Evolutionary conservation across 306 rosid species (phyloP).

Genomic region (Fragaria ananassa): DNA sequence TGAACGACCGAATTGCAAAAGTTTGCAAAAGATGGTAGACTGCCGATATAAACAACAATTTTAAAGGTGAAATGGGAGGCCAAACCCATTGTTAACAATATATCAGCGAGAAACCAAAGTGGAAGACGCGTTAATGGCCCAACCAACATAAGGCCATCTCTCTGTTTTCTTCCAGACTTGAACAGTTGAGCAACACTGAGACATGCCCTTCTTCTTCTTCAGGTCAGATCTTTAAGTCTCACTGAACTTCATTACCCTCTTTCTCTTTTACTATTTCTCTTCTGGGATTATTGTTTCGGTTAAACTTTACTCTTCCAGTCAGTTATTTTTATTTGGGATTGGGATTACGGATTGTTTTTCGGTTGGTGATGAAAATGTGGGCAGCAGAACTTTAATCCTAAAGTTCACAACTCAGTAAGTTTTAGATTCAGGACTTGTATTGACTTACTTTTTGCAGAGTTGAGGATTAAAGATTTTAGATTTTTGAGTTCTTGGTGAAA

Average conservation of each 20-base stretch:
- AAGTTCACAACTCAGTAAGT: background rate
- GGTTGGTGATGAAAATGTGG: constrained; percentile 6
- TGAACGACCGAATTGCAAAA: background rate
- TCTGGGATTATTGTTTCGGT: background rate
- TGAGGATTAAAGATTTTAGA: background rate
- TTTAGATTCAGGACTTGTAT: background rate
- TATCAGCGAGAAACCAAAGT: too few species aligned
- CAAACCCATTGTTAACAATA: too few species aligned
- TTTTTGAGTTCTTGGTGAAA: constrained; percentile 9
- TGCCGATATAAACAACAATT: too few species aligned
- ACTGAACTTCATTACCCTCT: background rate
- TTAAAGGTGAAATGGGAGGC: too few species aligned
- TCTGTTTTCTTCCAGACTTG: background rate
- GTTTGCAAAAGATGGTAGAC: too few species aligned
- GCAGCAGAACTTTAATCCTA: background rate
- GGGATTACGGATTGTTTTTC: background rate
- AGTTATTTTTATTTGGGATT: background rate
- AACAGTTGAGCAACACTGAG: constrained; percentile 2
- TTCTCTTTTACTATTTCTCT: background rate
- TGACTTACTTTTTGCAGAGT: background rate
- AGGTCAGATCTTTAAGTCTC: constrained; percentile 28
- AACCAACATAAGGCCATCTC: background rate
- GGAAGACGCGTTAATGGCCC: background rate
- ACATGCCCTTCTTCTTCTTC: constrained; percentile 20
- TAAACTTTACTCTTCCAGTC: background rate